Base-by-base conservation (phyloP, 495 filamentous ascomycete species). In the Wilcoxina mikolae region DNA sequence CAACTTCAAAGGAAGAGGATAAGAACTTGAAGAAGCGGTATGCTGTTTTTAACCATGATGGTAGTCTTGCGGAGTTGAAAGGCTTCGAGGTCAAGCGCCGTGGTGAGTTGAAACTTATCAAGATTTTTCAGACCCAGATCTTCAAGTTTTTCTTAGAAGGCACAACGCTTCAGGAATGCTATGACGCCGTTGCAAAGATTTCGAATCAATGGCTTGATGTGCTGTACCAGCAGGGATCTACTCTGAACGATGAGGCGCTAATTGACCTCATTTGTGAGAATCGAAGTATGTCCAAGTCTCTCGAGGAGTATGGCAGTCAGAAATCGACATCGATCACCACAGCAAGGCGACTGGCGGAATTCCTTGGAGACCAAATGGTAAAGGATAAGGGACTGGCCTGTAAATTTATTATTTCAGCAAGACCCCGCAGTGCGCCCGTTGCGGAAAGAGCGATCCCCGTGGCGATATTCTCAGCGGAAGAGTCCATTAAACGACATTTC, bases 11-110 rank as follows among this genome's bases (percentile, higher is more conserved):
- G 64, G 91, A 99, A 67, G 91, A 95, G 68, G 87, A 95, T 71
- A 96, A 94, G 73, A 99, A 99, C 68, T 74, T 99, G 76, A 99
- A 99, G 72, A 99, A 99, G 68, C 79, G 91, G 64, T 99, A 99
- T 65, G 91, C 91, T 28, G 91, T 99, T 11, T 99, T 99, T 75
- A 96, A 99, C 60, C 84, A 96, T 58, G 93, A 99, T 64, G 91
- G 91, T 27, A 93, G 79, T 61, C 71, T 99, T 22, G 91, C 91
- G n/a, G 91, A 99, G 67, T 67, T 99, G 61, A 99, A 99, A 67
- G 91, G 91, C 9, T 99, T 99, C 60, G 91, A 99, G 61, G 79
- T 99, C 58, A 99, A 99, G 74, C 83, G 91, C 62, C 78, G 91
- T 80, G 91, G 91, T 73, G 91, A 99, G 71, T 72, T 99, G 58